Conservation (phyloP, 805 yeast genomes). For the Candida glaebosa region DNA sequence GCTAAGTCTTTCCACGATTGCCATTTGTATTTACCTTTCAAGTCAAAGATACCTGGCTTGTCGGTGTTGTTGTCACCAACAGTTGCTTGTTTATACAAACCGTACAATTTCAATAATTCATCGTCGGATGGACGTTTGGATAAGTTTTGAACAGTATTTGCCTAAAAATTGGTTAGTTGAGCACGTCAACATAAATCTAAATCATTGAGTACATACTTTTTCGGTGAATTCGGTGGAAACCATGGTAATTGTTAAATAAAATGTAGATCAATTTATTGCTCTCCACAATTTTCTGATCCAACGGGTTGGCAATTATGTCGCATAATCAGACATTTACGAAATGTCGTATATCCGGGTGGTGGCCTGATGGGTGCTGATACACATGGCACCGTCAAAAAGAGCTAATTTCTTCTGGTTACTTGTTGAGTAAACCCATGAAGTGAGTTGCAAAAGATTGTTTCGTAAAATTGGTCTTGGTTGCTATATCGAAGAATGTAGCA, state of each 20-base stretch:
- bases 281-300: no score
- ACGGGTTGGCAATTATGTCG: background rate
- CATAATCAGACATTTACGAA: background rate
- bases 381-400: background rate
- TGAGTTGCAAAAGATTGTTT: no score
- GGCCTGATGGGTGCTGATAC: background rate
- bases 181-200: background rate
- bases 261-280: no score
- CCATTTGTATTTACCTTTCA: slow-evolving; percentile 97
- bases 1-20: slow-evolving; percentile 88
- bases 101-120: slow-evolving; percentile 84
- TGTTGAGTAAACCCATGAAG: no score
- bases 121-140: slow-evolving; percentile 80
- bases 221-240: slow-evolving; percentile 30
- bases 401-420: no score
- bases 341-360: background rate
- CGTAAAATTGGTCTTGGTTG: no score
- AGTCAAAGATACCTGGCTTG: slow-evolving; percentile 89
- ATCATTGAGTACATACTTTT: slow-evolving; percentile 19
- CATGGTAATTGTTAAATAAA: slow-evolving; percentile 16
- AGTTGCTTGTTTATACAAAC: slow-evolving; percentile 94
- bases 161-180: slow-evolving; percentile 41
- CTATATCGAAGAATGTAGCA: no score
- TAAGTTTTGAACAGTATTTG: slow-evolving; percentile 73
- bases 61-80: slow-evolving; percentile 87